Evolutionary conservation across 305 asterid species (phyloP).

Genomic region (Rubia balearica): DNA sequence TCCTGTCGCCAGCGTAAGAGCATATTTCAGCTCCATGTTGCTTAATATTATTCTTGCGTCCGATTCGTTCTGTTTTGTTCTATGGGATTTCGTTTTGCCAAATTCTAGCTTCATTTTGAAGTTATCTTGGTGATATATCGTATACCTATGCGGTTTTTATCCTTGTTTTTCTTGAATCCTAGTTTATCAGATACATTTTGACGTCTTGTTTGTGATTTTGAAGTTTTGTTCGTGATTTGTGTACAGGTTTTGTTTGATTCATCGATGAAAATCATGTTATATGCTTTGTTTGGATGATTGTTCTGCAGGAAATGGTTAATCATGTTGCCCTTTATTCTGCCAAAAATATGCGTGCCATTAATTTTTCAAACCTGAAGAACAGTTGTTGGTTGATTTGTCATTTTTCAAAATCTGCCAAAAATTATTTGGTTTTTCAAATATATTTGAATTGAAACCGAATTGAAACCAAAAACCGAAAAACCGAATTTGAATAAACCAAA

Average conservation of each 20-base stretch:
- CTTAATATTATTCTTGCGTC: not conserved
- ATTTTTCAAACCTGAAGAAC: too few species aligned
- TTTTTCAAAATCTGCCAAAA: too few species aligned
- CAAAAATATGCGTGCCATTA: too few species aligned
- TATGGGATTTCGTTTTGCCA: too few species aligned
- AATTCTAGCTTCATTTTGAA: not conserved
- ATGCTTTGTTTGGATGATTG: not conserved
- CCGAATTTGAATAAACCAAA: too few species aligned
- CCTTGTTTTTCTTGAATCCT: not conserved
- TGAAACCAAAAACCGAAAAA: too few species aligned
- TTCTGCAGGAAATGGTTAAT: too few species aligned
- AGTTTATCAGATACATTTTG: not conserved
- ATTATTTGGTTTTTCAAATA: too few species aligned
- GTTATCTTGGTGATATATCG: not conserved
- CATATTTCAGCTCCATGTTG: not conserved
- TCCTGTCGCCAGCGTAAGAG: conserved; percentile 37
- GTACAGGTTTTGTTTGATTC: not conserved
- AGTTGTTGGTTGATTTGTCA: too few species aligned
- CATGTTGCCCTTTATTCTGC: too few species aligned
- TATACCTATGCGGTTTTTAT: not conserved
- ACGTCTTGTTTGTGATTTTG: not conserved
- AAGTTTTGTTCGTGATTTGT: not conserved
- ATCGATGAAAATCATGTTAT: too few species aligned
- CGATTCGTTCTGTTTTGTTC: not conserved
- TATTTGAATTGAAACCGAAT: too few species aligned